A percentile compares a stretch with the other conserved stretches of the same genome.
phyloP scores from a whole-genome alignment of 2,329 filamentous ascomycete genomes.

The Gaeumannomyces sp. region DNA sequence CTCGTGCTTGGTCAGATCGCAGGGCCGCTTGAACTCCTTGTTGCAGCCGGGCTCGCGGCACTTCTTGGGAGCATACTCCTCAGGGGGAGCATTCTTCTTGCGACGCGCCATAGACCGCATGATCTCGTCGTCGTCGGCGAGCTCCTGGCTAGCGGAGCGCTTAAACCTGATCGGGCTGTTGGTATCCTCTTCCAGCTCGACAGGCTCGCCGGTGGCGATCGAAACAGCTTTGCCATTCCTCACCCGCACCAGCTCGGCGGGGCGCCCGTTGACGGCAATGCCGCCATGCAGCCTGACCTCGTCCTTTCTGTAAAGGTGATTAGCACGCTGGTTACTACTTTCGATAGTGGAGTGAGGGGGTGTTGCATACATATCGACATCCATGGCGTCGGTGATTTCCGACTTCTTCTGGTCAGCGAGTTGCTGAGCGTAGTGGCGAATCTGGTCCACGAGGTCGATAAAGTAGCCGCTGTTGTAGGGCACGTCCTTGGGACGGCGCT shows the following conservation, averaged over 20 bases:
- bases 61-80: constrained; percentile 73
- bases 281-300: constrained; percentile 78
- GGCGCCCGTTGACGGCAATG: constrained; percentile 71
- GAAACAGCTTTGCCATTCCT: constrained; percentile 76
- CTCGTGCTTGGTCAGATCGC: constrained; percentile 95
- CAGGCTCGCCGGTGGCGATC: constrained; percentile 61
- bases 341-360: background rate
- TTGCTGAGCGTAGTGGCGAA: constrained; percentile 80
- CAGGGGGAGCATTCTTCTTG: constrained; percentile 85
- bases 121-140: constrained; percentile 74
- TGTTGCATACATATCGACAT: constrained; percentile 50
- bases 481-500: constrained; percentile 75
- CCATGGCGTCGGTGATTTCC: constrained; percentile 43
- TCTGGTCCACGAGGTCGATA: constrained; percentile 91
- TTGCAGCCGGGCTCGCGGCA: constrained; percentile 71
- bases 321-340: background rate
- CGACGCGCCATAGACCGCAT: constrained; percentile 91
- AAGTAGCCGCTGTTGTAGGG: constrained; percentile 97
- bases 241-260: constrained; percentile 76
- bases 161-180: constrained; percentile 51
- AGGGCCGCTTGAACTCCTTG: constrained; percentile 95
- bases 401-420: constrained; percentile 65
- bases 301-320: constrained; percentile 39
- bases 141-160: constrained; percentile 61
- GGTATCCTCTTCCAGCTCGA: constrained; percentile 47